These are phyloP conservation scores for Juglanconis oblonga DNA, from an alignment of 2,329 filamentous ascomycete species.

Conservation along the genomic window DNA sequence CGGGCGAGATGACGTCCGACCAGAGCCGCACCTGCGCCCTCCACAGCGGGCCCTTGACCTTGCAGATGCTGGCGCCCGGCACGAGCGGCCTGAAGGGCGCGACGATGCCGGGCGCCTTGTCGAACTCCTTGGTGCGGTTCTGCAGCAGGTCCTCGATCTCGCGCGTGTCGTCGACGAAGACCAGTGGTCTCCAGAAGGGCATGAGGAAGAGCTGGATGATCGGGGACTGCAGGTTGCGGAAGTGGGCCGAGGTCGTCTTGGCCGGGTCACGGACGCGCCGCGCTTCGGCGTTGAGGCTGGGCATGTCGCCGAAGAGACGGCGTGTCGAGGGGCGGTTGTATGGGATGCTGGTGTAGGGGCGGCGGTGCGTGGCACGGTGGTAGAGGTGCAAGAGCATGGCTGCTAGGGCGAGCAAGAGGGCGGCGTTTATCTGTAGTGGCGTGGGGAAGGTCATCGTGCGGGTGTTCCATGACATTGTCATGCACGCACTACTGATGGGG, in stretches of 20 bases:
- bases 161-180: constrained; percentile 21
- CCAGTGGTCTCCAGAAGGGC: constrained; percentile 19
- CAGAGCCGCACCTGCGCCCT: constrained; percentile 14
- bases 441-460: constrained; percentile 1
- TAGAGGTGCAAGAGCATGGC: constrained; percentile 3
- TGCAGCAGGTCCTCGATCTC: constrained; percentile 23
- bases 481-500: not conserved
- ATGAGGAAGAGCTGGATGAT: constrained; percentile 9
- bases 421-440: not conserved
- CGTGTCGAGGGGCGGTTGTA: constrained; percentile 15
- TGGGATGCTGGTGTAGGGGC: constrained; percentile 12
- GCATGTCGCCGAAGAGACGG: constrained; percentile 17
- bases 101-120: constrained; percentile 6
- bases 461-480: not conserved
- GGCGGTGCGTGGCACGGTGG: constrained; percentile 11
- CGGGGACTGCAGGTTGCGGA: not conserved
- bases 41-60: constrained; percentile 12
- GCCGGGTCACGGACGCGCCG: not conserved
- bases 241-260: constrained; percentile 7
- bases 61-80: constrained; percentile 11
- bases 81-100: constrained; percentile 12
- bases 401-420: constrained; percentile 2
- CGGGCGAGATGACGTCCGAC: constrained; percentile 11
- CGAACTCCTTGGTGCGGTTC: constrained; percentile 21
- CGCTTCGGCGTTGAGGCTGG: constrained; percentile 6